These are phyloP conservation scores for Fraxinus velutina DNA, from an alignment of 305 asterid species.

Conservation along the genomic window DNA sequence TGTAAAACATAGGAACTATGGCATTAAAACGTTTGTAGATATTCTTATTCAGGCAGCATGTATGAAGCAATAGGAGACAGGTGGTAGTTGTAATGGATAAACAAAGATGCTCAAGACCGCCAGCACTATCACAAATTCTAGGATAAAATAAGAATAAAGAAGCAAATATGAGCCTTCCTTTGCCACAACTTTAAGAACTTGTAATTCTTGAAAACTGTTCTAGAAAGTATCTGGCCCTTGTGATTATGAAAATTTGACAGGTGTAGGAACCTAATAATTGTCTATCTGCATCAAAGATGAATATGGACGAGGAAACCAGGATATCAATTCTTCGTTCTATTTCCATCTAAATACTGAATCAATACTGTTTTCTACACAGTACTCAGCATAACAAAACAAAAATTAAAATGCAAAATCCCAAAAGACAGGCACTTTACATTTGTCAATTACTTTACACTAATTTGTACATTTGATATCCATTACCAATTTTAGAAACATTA, in stretches of 20 bases:
- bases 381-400: neutral
- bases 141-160: neutral
- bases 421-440: neutral
- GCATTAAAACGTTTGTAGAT: neutral
- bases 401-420: neutral
- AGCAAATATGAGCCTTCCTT: neutral
- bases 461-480: neutral
- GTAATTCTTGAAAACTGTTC: neutral
- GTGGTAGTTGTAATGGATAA: neutral
- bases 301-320: neutral
- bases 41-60: neutral
- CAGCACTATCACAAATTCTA: neutral
- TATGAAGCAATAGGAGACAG: neutral
- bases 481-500: neutral
- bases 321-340: neutral
- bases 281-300: neutral
- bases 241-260: neutral
- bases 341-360: neutral
- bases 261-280: neutral
- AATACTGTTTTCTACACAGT: neutral
- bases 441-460: neutral
- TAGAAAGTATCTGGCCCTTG: neutral
- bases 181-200: neutral
- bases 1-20: conserved; percentile 13
- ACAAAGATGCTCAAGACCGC: neutral